These are phyloP conservation scores for Kalmanozyma brasiliensis DNA, from an alignment of 1,284 basidiomycete genomes.

Conservation along the genomic window DNA sequence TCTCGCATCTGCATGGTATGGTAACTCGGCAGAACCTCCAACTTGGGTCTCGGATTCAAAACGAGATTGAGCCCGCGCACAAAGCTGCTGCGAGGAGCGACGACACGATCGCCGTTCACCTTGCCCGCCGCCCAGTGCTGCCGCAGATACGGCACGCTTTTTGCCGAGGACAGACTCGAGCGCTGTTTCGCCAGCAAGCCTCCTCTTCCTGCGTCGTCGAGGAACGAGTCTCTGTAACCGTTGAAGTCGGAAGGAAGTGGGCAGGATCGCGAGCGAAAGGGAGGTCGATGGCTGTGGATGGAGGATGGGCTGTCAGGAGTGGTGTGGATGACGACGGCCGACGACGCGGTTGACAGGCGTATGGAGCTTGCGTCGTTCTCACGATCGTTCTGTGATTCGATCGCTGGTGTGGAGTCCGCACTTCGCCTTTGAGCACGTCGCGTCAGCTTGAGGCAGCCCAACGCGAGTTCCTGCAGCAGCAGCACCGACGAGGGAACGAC, in stretches of 20 bases:
- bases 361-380: background rate
- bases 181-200: constrained; percentile 4
- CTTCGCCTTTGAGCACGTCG: too few species aligned
- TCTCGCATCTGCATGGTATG: background rate
- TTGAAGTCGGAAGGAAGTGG: constrained; percentile 24
- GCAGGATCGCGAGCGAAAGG: constrained; percentile 18
- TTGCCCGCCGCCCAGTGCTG: constrained; percentile 42
- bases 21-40: constrained; percentile 47
- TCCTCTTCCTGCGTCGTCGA: too few species aligned
- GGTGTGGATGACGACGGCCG: constrained; percentile 4
- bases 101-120: constrained; percentile 33
- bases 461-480: constrained; percentile 8
- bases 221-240: constrained; percentile 12
- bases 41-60: constrained; percentile 36
- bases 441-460: background rate
- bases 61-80: constrained; percentile 30
- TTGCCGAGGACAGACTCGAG: constrained; percentile 11
- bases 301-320: background rate
- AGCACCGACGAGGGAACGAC: constrained; percentile 10
- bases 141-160: constrained; percentile 30
- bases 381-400: background rate
- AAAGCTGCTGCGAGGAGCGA: constrained; percentile 32
- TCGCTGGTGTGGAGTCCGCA: too few species aligned
- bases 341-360: constrained; percentile 11
- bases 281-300: constrained; percentile 14